Conservation (phyloP, 2,329 filamentous ascomycete species). For the Xylariaceae sp. region DNA sequence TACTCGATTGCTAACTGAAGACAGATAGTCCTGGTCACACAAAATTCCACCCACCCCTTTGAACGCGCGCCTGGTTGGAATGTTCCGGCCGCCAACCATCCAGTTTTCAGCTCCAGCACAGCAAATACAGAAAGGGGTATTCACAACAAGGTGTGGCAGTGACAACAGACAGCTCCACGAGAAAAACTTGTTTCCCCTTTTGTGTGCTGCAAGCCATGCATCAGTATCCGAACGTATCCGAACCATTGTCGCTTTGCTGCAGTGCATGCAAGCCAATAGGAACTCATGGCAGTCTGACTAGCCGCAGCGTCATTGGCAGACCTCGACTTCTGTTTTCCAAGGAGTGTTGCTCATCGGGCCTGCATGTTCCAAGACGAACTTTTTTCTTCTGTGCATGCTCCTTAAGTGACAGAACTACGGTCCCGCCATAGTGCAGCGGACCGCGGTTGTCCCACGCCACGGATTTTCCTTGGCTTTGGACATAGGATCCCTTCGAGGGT, state of each 20-base stretch:
- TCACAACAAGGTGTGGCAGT: neutral
- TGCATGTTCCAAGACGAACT: neutral
- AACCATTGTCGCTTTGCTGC: neutral
- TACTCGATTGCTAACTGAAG: no score
- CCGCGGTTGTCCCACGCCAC: neutral
- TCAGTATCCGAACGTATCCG: neutral
- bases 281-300: neutral
- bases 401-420: neutral
- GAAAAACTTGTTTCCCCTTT: neutral
- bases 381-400: neutral
- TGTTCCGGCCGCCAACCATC: slow-evolving; percentile 6
- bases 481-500: neutral
- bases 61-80: slow-evolving; percentile 12
- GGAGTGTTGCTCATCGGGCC: neutral
- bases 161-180: slow-evolving; percentile 1
- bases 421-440: slow-evolving; percentile 2
- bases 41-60: neutral
- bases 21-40: no score
- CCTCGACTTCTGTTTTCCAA: no score
- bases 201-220: neutral
- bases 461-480: neutral
- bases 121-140: neutral
- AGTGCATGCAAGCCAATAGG: neutral
- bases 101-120: slow-evolving; percentile 11
- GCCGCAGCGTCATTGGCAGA: no score